A percentile compares a stretch with the other conserved stretches of the same genome.
These are phyloP conservation scores for Plasmodium ovale DNA, from an alignment of 169 alveolate species.

Conservation along the genomic window DNA sequence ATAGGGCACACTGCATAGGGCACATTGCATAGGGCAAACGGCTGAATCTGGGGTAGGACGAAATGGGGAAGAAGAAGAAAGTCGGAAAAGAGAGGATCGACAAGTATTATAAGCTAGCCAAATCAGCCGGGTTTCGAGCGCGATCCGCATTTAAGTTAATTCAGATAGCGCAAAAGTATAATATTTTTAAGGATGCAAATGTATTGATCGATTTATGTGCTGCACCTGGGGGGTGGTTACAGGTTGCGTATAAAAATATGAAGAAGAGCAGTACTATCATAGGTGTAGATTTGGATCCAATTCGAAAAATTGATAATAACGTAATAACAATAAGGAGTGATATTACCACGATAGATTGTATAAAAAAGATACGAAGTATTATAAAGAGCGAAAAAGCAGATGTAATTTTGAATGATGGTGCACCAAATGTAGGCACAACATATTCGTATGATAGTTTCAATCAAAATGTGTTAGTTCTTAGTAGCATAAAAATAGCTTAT, in stretches of 20 bases:
- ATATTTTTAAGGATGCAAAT: constrained; percentile 89
- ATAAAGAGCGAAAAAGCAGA: constrained; percentile 94
- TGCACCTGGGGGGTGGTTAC: constrained; percentile 99
- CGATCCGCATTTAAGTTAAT: constrained; percentile 99
- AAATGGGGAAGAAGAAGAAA: constrained; percentile 90
- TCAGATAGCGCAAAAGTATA: constrained; percentile 96
- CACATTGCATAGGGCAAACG: too few relatives aligned
- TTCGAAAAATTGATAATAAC: constrained; percentile 96
- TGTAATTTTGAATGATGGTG: constrained; percentile 99
- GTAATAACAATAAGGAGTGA: constrained; percentile 95
- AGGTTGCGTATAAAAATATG: constrained; percentile 94
- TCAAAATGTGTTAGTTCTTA: constrained; percentile 96
- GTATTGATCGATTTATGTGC: constrained; percentile 98
- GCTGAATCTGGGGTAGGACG: too few relatives aligned
- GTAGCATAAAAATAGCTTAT: constrained; percentile 94
- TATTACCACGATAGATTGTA: constrained; percentile 86
- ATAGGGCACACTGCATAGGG: too few relatives aligned
- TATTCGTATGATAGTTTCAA: constrained; percentile 98
- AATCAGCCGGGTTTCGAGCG: constrained; percentile 98
- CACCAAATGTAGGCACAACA: constrained; percentile 99
- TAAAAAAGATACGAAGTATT: constrained; percentile 74
- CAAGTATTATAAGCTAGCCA: constrained; percentile 97
- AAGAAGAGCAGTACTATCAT: constrained; percentile 95
- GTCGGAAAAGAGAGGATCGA: constrained; percentile 95
- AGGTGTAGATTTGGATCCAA: constrained; percentile 98